Base-by-base conservation (phyloP, 2,329 filamentous ascomycete species). In the Davidsoniella virescens region DNA sequence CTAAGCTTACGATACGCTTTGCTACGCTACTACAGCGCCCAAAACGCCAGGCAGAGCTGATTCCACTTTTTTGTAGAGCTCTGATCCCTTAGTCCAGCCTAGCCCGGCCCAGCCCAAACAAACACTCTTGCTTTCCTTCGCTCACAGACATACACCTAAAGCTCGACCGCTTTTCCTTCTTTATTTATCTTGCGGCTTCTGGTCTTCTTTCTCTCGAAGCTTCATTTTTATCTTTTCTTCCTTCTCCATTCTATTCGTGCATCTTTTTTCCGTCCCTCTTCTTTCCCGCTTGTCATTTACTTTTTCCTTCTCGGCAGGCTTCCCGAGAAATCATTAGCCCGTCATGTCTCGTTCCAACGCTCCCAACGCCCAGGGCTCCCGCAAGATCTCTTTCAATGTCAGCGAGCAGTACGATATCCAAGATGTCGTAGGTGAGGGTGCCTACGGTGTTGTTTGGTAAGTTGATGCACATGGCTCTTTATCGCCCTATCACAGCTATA, bases 321-420 rank as follows among this genome's bases (percentile, higher is more conserved):
- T 51, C 41, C 49, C 40, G 48, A 39, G 38, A 54, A 29, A n/a
- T 38, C 36, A 8, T 39, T 20, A 17, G 43, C 42, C 49, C 37
- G 54, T 53, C 60, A 77, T 78, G 75, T 78, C 75, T 62, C 75
- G 74, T 60, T 61, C 73, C 53, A 68, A 70, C 60, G 65, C 72
- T 57, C 75, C 70, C 60, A 78, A 72, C 65, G 67, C 73, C 52
- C 67, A 73, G 60, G 76, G 76, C 59, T 82, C 80, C 59, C 78
- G 92, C 64, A 98, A 96, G 77, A 98, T 98, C 65, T 96, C 88
- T 51, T 98, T 98, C 80, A 98, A 98, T 63, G 92, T 98, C 56
- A 95, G 88, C 62, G 92, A 98, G 67, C 92, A 98, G 67, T 98
- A 98, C 65, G 92, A 98, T 63, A 98, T 98, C 58, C 90, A 96